Conservation (phyloP, 192 early-diverging fungal species). For the Funneliformis mosseae region DNA sequence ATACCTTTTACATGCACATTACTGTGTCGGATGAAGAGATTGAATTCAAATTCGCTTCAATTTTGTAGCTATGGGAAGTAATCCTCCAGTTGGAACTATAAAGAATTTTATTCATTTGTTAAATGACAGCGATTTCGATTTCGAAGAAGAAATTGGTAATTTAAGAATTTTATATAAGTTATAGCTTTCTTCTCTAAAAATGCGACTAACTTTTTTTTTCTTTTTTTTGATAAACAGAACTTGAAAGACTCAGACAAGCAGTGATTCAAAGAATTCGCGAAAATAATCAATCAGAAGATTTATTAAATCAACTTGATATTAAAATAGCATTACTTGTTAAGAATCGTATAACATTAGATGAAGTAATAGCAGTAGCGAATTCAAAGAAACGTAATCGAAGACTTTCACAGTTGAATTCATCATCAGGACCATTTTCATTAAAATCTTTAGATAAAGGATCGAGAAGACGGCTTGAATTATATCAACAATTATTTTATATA, state of each 20-base stretch:
- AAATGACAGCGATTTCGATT: conserved; percentile 88
- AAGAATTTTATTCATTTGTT: conserved; percentile 88
- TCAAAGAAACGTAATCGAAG: conserved; percentile 50
- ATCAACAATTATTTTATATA: conserved; percentile 95
- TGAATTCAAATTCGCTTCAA: neutral
- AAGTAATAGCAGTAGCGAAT: conserved; percentile 69
- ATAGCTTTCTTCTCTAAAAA: neutral
- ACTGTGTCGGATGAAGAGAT: neutral
- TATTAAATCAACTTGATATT: conserved; percentile 88
- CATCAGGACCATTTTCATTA: conserved; percentile 63
- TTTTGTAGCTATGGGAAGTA: conserved; percentile 62
- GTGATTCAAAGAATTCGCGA: conserved; percentile 90
- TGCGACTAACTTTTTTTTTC: neutral
- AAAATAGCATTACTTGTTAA: conserved; percentile 96
- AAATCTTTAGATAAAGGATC: conserved; percentile 87
- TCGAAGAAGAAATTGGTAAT: conserved; percentile 89
- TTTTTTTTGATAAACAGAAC: conserved; percentile 32
- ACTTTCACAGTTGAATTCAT: conserved; percentile 47
- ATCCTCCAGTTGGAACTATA: conserved; percentile 78
- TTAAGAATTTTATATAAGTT: neutral
- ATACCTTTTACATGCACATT: no score
- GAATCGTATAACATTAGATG: conserved; percentile 94
- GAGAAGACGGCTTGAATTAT: conserved; percentile 71
- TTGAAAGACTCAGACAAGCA: conserved; percentile 81
- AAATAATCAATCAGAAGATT: conserved; percentile 75